Evolutionary conservation across 257 asterid species (phyloP).

Genomic region (Solanum rostratum): DNA sequence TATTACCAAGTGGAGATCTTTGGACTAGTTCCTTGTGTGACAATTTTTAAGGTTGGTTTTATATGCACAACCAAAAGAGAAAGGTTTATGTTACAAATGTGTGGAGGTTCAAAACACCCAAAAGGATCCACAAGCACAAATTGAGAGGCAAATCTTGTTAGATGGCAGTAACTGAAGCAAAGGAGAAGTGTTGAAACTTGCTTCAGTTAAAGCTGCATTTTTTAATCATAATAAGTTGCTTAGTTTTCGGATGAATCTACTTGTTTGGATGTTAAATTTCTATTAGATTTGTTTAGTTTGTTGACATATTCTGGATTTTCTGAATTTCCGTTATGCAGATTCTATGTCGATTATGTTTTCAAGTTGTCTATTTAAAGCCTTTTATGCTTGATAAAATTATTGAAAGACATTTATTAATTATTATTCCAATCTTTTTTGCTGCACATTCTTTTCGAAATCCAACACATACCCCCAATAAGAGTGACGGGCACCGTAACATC

Average conservation of each 20-base stretch:
- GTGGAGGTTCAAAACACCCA: too few relatives aligned
- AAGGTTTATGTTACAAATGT: too few relatives aligned
- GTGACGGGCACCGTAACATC: neutral
- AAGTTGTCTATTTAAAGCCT: neutral
- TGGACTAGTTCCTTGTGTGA: too few relatives aligned
- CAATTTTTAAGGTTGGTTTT: too few relatives aligned
- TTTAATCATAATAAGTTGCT: neutral
- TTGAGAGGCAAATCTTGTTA: too few relatives aligned
- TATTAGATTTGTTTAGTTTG: neutral
- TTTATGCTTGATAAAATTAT: neutral
- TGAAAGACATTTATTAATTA: neutral
- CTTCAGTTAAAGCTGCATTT: neutral
- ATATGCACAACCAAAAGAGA: too few relatives aligned
- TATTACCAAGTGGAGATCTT: neutral
- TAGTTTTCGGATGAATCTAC: neutral
- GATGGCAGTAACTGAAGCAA: too few relatives aligned
- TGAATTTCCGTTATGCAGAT: neutral
- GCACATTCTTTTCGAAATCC: too few relatives aligned
- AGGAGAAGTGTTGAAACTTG: neutral
- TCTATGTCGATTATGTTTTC: neutral
- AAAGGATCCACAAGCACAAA: too few relatives aligned
- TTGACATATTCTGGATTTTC: neutral
- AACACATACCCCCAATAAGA: neutral
- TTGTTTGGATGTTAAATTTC: neutral
- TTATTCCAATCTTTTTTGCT: neutral